These are phyloP conservation scores for Nemania sp. DNA, from an alignment of 2,329 filamentous ascomycete species.

Conservation along the genomic window DNA sequence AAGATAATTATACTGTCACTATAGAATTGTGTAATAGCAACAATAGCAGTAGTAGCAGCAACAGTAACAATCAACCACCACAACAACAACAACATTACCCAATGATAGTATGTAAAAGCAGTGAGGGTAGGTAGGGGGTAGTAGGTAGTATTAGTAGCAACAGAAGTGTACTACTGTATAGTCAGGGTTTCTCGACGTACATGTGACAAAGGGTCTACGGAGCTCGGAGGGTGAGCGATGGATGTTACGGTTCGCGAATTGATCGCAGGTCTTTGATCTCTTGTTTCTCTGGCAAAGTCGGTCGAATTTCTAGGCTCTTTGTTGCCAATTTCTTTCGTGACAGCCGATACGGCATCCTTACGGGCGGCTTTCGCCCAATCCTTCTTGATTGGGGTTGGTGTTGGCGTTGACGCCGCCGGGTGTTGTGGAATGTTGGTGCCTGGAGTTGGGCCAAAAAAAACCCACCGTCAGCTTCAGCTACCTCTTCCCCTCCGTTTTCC, in stretches of 20 bases:
- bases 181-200: conserved; percentile 57
- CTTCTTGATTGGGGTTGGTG: conserved; percentile 42
- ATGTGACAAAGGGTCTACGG: conserved; percentile 76
- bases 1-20: neutral
- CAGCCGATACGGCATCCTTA: conserved; percentile 43
- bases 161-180: conserved; percentile 16
- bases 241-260: conserved; percentile 40
- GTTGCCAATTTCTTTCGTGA: conserved; percentile 40
- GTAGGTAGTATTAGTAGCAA: neutral
- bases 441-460: conserved; percentile 28
- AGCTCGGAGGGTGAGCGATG: conserved; percentile 51
- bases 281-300: conserved; percentile 30
- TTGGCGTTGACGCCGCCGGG: conserved; percentile 31
- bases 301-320: conserved; percentile 44
- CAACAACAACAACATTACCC: conserved; percentile 9
- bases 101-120: no score
- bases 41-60: conserved; percentile 23
- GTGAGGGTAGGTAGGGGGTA: neutral
- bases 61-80: neutral
- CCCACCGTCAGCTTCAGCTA: conserved; percentile 24
- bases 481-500: neutral
- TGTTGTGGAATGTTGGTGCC: conserved; percentile 44
- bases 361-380: conserved; percentile 44
- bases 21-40: neutral
- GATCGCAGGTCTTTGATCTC: conserved; percentile 31